These are phyloP conservation scores for Lachnellula suecica DNA, from an alignment of 2,329 filamentous ascomycete species.

Conservation along the genomic window DNA sequence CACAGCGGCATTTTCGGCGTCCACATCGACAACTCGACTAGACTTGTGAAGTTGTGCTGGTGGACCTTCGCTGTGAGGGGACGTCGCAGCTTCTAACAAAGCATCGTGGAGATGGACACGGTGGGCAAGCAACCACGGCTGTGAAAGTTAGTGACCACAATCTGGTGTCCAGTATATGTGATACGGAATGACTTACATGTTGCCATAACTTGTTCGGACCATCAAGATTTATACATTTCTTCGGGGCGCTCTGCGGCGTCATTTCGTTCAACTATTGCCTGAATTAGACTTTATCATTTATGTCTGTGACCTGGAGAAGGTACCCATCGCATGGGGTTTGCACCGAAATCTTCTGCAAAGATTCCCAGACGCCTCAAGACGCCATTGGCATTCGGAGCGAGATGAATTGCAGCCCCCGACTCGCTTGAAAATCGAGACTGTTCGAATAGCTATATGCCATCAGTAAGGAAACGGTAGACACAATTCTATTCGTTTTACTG, in stretches of 20 bases:
- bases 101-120: constrained; percentile 51
- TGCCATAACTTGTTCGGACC: constrained; percentile 46
- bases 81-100: constrained; percentile 47
- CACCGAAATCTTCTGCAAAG: constrained; percentile 38
- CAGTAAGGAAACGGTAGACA: too few relatives aligned
- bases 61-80: constrained; percentile 33
- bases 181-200: constrained; percentile 33
- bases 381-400: constrained; percentile 61
- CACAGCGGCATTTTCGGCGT: constrained; percentile 40
- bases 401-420: constrained; percentile 60
- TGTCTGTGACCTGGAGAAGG: background rate
- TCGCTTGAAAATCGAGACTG: constrained; percentile 56
- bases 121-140: constrained; percentile 51
- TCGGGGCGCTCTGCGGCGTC: constrained; percentile 6
- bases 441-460: constrained; percentile 56
- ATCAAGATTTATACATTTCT: background rate
- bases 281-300: constrained; percentile 33
- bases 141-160: background rate
- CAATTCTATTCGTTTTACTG: too few relatives aligned
- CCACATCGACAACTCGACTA: constrained; percentile 43
- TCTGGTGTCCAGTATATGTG: too few relatives aligned
- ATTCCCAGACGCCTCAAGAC: constrained; percentile 48
- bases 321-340: constrained; percentile 19
- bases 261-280: constrained; percentile 32
- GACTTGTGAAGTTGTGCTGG: constrained; percentile 40